Evolutionary conservation across 1,139 yeast species (phyloP).

Genomic region (Pichia sp.): DNA sequence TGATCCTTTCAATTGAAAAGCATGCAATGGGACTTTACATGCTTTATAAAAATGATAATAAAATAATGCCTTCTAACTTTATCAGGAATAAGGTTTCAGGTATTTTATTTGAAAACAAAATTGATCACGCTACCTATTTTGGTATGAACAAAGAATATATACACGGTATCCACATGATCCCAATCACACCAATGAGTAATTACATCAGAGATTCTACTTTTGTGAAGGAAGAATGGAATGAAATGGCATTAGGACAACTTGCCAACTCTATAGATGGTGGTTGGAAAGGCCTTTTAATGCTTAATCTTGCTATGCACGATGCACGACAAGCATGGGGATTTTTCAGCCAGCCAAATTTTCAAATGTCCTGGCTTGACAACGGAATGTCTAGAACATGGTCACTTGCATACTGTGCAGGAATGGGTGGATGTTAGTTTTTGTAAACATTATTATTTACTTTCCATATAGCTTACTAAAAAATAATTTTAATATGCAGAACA

Average conservation of each 20-base stretch:
- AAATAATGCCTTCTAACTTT: slow-evolving; percentile 48
- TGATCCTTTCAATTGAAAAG: slow-evolving; percentile 56
- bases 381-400: slow-evolving; percentile 94
- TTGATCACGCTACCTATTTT: slow-evolving; percentile 88
- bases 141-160: slow-evolving; percentile 74
- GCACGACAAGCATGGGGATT: slow-evolving; percentile 61
- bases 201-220: slow-evolving; percentile 62
- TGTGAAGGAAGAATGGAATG: slow-evolving; percentile 75
- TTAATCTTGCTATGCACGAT: slow-evolving; percentile 73
- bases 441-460: not conserved
- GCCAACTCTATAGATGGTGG: slow-evolving; percentile 60
- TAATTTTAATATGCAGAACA: too few species aligned
- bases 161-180: slow-evolving; percentile 94
- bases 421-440: slow-evolving; percentile 20
- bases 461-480: too few species aligned
- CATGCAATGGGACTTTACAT: slow-evolving; percentile 58
- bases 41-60: slow-evolving; percentile 48
- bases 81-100: slow-evolving; percentile 68
- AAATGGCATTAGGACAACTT: slow-evolving; percentile 41
- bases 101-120: slow-evolving; percentile 76
- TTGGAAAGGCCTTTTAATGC: slow-evolving; percentile 80
- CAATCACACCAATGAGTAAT: slow-evolving; percentile 81
- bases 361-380: slow-evolving; percentile 56
- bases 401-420: slow-evolving; percentile 65
- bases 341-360: slow-evolving; percentile 51